Evolutionary conservation across 2,329 filamentous ascomycete genomes (phyloP).

Genomic region (Fusarium camptoceras): DNA sequence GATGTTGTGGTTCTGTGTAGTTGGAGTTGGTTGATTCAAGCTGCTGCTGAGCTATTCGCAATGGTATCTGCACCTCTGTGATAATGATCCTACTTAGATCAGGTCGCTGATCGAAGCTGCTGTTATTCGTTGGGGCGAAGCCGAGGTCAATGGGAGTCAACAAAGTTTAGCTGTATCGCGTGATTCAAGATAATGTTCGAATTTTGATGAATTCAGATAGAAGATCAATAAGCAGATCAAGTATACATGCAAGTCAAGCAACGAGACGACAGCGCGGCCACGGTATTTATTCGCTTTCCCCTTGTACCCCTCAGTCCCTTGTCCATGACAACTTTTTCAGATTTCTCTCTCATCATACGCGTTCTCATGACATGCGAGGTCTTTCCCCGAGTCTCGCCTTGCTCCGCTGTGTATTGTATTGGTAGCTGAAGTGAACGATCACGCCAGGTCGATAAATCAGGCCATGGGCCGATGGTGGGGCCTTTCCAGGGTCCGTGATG

Average conservation of each 20-base stretch:
- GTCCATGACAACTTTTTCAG: conserved; percentile 21
- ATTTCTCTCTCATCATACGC: conserved; percentile 19
- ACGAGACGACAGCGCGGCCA: conserved; percentile 8
- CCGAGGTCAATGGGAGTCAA: background rate
- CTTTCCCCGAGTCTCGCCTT: conserved; percentile 46
- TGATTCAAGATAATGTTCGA: background rate
- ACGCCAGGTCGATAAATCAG: conserved; percentile 48
- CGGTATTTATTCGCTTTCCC: conserved; percentile 43
- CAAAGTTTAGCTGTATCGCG: conserved; percentile 1
- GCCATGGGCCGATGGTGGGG: conserved; percentile 48
- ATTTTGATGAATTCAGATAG: background rate
- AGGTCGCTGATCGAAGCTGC: background rate
- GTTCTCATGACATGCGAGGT: conserved; percentile 24
- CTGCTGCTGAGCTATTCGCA: background rate
- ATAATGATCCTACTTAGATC: background rate
- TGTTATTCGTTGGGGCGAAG: background rate
- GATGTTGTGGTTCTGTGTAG: background rate
- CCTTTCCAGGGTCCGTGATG: conserved; percentile 40
- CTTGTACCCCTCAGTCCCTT: conserved; percentile 25
- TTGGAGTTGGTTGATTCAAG: background rate
- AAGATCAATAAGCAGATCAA: conserved; percentile 14
- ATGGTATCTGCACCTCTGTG: background rate
- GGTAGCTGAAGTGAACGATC: conserved; percentile 42
- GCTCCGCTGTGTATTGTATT: conserved; percentile 38
- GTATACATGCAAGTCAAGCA: conserved; percentile 20